A percentile compares a stretch with the other conserved stretches of the same genome.
phyloP scores from a whole-genome alignment of 179 eudicot species.

The Beta corolliflora region DNA sequence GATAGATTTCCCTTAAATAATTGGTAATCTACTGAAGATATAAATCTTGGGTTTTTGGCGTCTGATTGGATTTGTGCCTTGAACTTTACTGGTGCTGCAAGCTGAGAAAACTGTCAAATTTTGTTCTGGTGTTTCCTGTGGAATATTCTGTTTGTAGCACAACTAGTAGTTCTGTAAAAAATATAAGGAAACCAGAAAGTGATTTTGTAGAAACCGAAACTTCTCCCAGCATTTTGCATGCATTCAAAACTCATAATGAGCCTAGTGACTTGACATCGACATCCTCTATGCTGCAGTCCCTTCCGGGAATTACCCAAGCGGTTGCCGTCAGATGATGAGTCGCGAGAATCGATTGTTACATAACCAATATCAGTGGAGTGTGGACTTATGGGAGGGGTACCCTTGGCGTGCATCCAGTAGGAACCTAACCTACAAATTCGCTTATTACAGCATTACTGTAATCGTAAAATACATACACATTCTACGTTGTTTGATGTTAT shows the following conservation, averaged over 20 bases:
- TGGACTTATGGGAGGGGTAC: neutral
- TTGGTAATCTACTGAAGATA: too few relatives aligned
- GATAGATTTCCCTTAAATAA: too few relatives aligned
- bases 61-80: too few relatives aligned
- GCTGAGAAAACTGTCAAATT: too few relatives aligned
- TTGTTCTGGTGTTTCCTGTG: too few relatives aligned
- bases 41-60: too few relatives aligned
- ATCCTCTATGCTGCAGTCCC: neutral
- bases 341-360: neutral
- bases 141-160: too few relatives aligned
- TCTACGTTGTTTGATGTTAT: neutral
- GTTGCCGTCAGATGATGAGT: neutral
- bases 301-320: neutral
- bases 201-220: neutral
- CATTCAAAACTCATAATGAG: neutral
- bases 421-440: neutral
- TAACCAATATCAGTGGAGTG: neutral
- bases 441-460: neutral
- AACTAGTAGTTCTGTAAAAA: neutral
- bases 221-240: neutral
- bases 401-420: neutral
- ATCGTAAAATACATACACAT: too few relatives aligned
- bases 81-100: too few relatives aligned
- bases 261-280: neutral
- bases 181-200: neutral